Percentiles rank a stretch among this genome's conserved stretches.
phyloP scores from a whole-genome alignment of 2,329 filamentous ascomycete species.

The Dactylella cylindrospora region DNA sequence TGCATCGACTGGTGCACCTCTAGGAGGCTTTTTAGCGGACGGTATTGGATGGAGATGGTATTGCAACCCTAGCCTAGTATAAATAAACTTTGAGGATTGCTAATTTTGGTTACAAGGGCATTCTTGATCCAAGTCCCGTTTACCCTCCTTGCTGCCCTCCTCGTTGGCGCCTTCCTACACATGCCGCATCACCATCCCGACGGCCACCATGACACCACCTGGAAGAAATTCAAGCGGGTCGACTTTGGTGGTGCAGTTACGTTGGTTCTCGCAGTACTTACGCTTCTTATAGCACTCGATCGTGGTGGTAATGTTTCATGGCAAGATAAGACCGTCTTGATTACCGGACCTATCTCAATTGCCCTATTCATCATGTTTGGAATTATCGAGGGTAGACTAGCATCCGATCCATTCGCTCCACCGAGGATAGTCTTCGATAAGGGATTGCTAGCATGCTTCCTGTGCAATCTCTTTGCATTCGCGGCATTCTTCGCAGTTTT shows the following conservation, averaged over 20 bases:
- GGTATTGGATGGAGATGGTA: slow-evolving; percentile 74
- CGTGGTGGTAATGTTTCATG: slow-evolving; percentile 72
- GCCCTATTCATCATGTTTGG: slow-evolving; percentile 68
- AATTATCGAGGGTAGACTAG: slow-evolving; percentile 67
- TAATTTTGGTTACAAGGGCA: slow-evolving; percentile 56
- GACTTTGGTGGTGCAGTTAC: slow-evolving; percentile 72
- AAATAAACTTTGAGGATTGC: not conserved
- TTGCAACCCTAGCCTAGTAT: slow-evolving; percentile 33
- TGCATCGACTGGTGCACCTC: slow-evolving; percentile 67
- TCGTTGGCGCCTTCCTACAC: slow-evolving; percentile 63
- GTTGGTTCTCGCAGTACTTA: slow-evolving; percentile 66
- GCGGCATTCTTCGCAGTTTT: slow-evolving; percentile 62
- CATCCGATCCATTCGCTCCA: slow-evolving; percentile 72
- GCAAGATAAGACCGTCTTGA: slow-evolving; percentile 61
- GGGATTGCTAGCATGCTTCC: slow-evolving; percentile 67
- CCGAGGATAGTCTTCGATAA: slow-evolving; percentile 70
- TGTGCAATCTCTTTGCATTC: slow-evolving; percentile 72
- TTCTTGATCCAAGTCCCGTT: slow-evolving; percentile 72
- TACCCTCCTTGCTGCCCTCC: slow-evolving; percentile 65
- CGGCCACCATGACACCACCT: slow-evolving; percentile 64
- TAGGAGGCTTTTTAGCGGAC: slow-evolving; percentile 72
- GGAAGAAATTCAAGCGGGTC: slow-evolving; percentile 59
- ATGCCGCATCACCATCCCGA: slow-evolving; percentile 61
- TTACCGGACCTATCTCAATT: slow-evolving; percentile 60
- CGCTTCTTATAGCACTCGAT: slow-evolving; percentile 70